Base-by-base conservation (phyloP, 1,284 basidiomycete genomes). In the Marasmius fiardii region DNA sequence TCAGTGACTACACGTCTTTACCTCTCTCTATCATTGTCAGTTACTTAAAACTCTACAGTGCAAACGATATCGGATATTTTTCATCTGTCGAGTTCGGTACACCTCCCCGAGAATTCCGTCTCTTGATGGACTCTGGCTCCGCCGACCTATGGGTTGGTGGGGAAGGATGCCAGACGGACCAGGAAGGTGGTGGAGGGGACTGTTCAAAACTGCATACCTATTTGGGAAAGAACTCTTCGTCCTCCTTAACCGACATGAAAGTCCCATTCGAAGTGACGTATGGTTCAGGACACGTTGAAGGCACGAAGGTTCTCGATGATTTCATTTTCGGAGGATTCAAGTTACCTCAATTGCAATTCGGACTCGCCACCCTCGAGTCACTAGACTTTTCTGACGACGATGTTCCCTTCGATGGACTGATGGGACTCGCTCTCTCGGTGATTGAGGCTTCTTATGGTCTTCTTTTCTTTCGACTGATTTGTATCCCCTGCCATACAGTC, bases 121-220 rank as follows among this genome's bases (percentile, higher is more conserved):
- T 90, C 60, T 75, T 90, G 47, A 81, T 85, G 78, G 87, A 90
- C 71, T 83, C 82, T 24, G 87, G 88, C 28, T 85, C 80, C 5
- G 80, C 84, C 16, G 88, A 90, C 63, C 76, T 86, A 43, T 49
- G 47, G 47, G 47, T 49, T 33, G 78, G 77, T n/a, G 69, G 70
- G 8, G 73, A 77, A 59, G 61, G 61, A 43, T 82, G 79, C 65
- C 60, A 64, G 49, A 71, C 43, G n/a, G 48, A 59, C 34, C 12
- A 49, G 16, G 55, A 43, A 43, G 55, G 58, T 14, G 43, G 52
- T n/a, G 51, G 51, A 12, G 57, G 58, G 41, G 58, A 60, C 45
- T 28, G 58, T 57, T n/a, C 10, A 23, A 14, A 12, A 24, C 74
- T 77, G 56, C 85, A 89, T 64, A 69, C 70, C 6, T 75, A 78